phyloP scores from a whole-genome alignment of 2,329 filamentous ascomycete genomes.

The Westerdykella sp. region DNA sequence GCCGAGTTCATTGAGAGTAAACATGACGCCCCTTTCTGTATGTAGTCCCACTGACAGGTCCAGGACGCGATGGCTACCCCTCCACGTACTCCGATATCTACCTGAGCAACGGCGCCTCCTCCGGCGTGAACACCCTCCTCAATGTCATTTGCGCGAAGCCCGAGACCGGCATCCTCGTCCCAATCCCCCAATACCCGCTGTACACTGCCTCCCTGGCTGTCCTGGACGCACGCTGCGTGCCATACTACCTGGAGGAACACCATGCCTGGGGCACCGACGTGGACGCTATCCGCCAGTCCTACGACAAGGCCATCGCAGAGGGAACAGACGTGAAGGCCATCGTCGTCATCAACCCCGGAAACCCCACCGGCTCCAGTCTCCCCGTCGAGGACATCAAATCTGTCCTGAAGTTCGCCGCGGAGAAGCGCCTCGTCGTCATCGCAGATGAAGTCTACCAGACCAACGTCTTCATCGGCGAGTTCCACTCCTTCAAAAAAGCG shows the following conservation, averaged over 20 bases:
- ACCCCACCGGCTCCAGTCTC: conserved; percentile 88
- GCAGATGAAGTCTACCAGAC: conserved; percentile 99
- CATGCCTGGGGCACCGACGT: conserved; percentile 85
- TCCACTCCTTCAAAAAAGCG: conserved; percentile 90
- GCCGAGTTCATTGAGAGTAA: conserved; percentile 85
- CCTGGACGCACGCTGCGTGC: conserved; percentile 78
- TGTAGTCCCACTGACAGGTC: conserved; percentile 14
- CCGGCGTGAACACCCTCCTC: conserved; percentile 89
- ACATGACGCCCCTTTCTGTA: conserved; percentile 22
- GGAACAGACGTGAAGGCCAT: conserved; percentile 87
- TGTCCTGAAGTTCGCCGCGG: conserved; percentile 79
- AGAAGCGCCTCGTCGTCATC: conserved; percentile 81
- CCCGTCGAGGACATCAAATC: conserved; percentile 69
- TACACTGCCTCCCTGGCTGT: conserved; percentile 90
- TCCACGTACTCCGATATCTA: conserved; percentile 78
- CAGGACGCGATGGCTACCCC: conserved; percentile 80
- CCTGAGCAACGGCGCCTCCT: conserved; percentile 84
- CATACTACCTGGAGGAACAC: conserved; percentile 87
- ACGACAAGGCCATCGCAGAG: conserved; percentile 66
- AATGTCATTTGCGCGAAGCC: conserved; percentile 77
- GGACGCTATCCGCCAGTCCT: conserved; percentile 64
- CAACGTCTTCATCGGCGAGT: conserved; percentile 91
- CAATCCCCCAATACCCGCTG: conserved; percentile 95
- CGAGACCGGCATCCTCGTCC: conserved; percentile 78
- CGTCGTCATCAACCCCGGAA: conserved; percentile 96